A percentile compares a stretch with the other conserved stretches of the same genome.
Evolutionary conservation across 2,329 filamentous ascomycete species (phyloP).

Genomic region (Dactylellina parvicollis): DNA sequence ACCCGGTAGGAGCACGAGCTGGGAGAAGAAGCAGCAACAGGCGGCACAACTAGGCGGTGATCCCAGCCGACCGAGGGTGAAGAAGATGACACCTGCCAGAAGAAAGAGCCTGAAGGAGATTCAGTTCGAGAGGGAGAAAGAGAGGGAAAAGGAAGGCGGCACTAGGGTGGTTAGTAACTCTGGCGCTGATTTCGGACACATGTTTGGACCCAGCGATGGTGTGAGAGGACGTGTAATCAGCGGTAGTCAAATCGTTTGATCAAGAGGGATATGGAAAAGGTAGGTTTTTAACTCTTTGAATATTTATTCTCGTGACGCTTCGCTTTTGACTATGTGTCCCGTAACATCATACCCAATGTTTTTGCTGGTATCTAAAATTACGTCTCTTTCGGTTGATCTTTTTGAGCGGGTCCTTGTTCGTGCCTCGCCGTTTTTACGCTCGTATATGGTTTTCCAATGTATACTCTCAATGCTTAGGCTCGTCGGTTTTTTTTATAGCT

Average conservation of each 20-base stretch:
- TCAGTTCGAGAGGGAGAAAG: slow-evolving; percentile 17
- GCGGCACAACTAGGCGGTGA: slow-evolving; percentile 8
- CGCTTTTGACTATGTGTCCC: too few relatives aligned
- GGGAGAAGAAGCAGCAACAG: slow-evolving; percentile 49
- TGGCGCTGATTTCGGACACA: slow-evolving; percentile 43
- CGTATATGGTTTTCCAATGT: too few relatives aligned
- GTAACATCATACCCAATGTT: too few relatives aligned
- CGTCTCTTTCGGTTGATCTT: too few relatives aligned
- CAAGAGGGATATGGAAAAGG: too few relatives aligned
- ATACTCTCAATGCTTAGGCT: too few relatives aligned
- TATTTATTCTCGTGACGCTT: too few relatives aligned
- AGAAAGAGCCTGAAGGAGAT: slow-evolving; percentile 31
- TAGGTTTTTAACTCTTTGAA: too few relatives aligned
- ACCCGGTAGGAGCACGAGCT: slow-evolving; percentile 36
- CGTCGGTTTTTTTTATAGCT: too few relatives aligned
- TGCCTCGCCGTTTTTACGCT: too few relatives aligned
- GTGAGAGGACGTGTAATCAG: slow-evolving; percentile 42
- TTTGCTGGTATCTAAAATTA: too few relatives aligned
- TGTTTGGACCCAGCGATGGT: slow-evolving; percentile 21
- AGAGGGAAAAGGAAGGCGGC: slow-evolving; percentile 34
- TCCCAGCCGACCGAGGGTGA: slow-evolving; percentile 2
- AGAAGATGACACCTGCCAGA: slow-evolving; percentile 27
- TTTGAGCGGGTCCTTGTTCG: too few relatives aligned
- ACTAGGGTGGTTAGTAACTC: slow-evolving; percentile 45
- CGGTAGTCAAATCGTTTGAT: slow-evolving; percentile 47